phyloP scores from a whole-genome alignment of 1,284 basidiomycete genomes.

The Dichomitus squalens region DNA sequence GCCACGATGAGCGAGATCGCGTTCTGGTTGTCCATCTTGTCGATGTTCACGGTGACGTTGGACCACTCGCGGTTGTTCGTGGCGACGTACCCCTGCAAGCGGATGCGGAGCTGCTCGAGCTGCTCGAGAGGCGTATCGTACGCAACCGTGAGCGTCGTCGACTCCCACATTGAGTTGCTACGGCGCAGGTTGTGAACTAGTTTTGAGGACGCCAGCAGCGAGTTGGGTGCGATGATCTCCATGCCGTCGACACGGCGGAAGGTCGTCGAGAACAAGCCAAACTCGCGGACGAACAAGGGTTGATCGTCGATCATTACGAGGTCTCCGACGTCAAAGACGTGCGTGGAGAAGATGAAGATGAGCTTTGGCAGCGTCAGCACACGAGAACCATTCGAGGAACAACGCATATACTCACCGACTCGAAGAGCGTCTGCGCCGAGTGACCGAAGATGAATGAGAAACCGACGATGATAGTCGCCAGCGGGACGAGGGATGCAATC shows the following conservation, averaged over 20 bases:
- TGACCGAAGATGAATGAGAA: conserved; percentile 86
- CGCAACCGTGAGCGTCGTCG: conserved; percentile 62
- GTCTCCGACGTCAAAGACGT: conserved; percentile 80
- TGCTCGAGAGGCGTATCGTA: conserved; percentile 70
- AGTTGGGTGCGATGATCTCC: conserved; percentile 81
- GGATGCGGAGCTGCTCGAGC: conserved; percentile 66
- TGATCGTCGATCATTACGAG: conserved; percentile 79
- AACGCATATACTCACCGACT: conserved; percentile 54
- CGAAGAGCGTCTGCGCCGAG: conserved; percentile 81
- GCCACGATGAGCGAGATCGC: conserved; percentile 67
- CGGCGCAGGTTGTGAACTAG: conserved; percentile 80
- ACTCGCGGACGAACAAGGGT: conserved; percentile 66
- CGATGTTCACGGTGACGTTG: conserved; percentile 60
- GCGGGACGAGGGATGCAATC: conserved; percentile 76
- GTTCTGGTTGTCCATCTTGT: conserved; percentile 79
- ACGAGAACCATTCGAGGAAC: not conserved
- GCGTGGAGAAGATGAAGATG: conserved; percentile 85
- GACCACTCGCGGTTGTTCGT: conserved; percentile 79
- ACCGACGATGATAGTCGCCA: conserved; percentile 79
- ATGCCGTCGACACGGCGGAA: conserved; percentile 82
- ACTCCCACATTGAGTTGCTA: conserved; percentile 74
- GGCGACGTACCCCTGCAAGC: conserved; percentile 62
- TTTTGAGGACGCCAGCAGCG: conserved; percentile 73
- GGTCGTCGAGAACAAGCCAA: conserved; percentile 81
- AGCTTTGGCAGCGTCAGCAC: conserved; percentile 42